Conservation (phyloP, 257 asterid species). For the Linderniella brevidens region DNA sequence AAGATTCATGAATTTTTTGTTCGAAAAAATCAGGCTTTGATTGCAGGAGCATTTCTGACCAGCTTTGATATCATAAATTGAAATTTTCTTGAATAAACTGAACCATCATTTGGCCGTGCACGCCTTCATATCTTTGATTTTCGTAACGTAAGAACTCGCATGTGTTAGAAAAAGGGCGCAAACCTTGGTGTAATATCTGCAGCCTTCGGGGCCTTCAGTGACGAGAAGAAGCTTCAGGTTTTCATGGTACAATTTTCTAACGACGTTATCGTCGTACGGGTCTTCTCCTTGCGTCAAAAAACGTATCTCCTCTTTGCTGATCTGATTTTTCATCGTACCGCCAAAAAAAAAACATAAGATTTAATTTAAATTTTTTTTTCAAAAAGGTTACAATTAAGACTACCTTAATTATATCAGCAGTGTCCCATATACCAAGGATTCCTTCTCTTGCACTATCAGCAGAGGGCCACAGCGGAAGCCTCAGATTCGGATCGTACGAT, state of each 20-base stretch:
- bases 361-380: not conserved
- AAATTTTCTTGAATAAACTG: too few species aligned
- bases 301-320: constrained; percentile 84
- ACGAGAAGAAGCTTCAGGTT: constrained; percentile 77
- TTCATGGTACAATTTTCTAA: constrained; percentile 70
- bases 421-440: constrained; percentile 87
- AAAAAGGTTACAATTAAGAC: not conserved
- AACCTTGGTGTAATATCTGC: constrained; percentile 96
- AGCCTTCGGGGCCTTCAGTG: constrained; percentile 93
- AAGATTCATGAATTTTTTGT: too few species aligned
- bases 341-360: constrained; percentile 12
- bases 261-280: constrained; percentile 78
- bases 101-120: too few species aligned
- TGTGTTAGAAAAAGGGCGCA: constrained; percentile 10
- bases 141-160: too few species aligned
- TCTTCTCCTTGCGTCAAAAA: constrained; percentile 88
- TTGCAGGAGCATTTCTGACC: too few species aligned
- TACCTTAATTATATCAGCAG: constrained; percentile 92
- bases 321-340: constrained; percentile 33
- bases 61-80: too few species aligned
- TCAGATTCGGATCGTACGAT: constrained; percentile 92
- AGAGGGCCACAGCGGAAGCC: constrained; percentile 97
- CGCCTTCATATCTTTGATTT: too few species aligned
- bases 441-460: constrained; percentile 96
- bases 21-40: too few species aligned